Base-by-base conservation (phyloP, 805 yeast genomes). In the Candida saitoana region DNA sequence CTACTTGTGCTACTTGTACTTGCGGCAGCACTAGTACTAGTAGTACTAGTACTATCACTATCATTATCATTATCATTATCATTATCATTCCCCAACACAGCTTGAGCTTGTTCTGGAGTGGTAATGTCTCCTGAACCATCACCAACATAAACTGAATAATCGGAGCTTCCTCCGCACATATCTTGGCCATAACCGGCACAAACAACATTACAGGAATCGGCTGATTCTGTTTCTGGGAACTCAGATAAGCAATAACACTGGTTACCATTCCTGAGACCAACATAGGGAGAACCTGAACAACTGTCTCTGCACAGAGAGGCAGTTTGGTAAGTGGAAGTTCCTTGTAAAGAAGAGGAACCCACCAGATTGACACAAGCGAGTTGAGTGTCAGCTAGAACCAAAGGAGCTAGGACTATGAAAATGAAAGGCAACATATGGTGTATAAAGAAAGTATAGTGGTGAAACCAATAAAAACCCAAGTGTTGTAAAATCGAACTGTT, bases 231-330 rank as follows among this genome's bases (percentile, higher is more conserved):
- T 20, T 50, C 38, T 11, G 76, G 76, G 27, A 54, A 43, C 5
- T 54, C 34, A 20, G 49, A 46, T 41, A 71, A 63, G 47, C 76
- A 71, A 48, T 52, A 60, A 47, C 76, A 71, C n/a, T 53, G 51
- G 33, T 50, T 50, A 9, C 74, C 75, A 38, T 58, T 48, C 20
- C 48, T 52, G 29, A 70, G 25, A 33, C 74, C 76, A 37, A 66
- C 57, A 45, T 65, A 71, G 3, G 69, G 59, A 40, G 62, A 66
- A 33, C 47, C 49, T 4, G 58, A 36, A 48, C 76, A 71, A 14
- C 43, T 33, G 1, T 34, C 38, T 4, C 57, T 49, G 50, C 76
- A 71, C 25, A 43, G 45, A 4, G 56, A 50, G 7, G 62, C 49
- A 3, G 67, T 48, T 38, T 66, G 71, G 39, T 46, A 69, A 18